phyloP scores from a whole-genome alignment of 208 protist species.

The Wallacemonas collosoma region DNA sequence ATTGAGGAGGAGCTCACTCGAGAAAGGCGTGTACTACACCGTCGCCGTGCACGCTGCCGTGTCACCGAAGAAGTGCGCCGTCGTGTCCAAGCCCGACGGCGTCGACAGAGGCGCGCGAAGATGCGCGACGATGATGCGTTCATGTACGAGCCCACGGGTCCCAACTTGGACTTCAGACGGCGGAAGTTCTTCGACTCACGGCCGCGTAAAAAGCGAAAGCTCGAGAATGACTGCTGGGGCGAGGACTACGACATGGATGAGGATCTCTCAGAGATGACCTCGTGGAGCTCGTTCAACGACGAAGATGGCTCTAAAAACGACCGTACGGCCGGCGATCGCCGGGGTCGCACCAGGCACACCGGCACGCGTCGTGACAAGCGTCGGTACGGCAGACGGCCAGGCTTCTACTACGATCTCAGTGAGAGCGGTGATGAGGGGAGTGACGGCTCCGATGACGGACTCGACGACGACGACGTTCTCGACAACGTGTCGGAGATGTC shows the following conservation, averaged over 20 bases:
- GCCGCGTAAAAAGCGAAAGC: slow-evolving; percentile 33
- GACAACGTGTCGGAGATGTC: slow-evolving; percentile 19
- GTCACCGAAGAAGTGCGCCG: slow-evolving; percentile 1
- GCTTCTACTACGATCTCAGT: slow-evolving; percentile 21
- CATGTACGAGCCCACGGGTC: slow-evolving; percentile 25
- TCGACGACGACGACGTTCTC: slow-evolving; percentile 17
- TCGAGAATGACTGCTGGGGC: slow-evolving; percentile 28
- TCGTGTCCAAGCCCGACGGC: neutral
- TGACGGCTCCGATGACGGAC: slow-evolving; percentile 1
- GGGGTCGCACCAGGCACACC: slow-evolving; percentile 19
- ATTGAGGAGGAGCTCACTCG: slow-evolving; percentile 61
- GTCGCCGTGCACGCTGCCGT: slow-evolving; percentile 30
- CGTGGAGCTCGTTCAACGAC: slow-evolving; percentile 41
- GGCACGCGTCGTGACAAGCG: slow-evolving; percentile 25
- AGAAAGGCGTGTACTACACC: slow-evolving; percentile 33
- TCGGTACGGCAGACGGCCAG: slow-evolving; percentile 12
- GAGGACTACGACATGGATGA: slow-evolving; percentile 25
- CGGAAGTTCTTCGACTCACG: slow-evolving; percentile 30
- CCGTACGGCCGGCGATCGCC: slow-evolving; percentile 23
- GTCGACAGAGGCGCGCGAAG: neutral
- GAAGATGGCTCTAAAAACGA: slow-evolving; percentile 18
- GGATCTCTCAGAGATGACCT: slow-evolving; percentile 31
- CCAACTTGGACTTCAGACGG: slow-evolving; percentile 13
- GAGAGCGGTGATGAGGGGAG: neutral
- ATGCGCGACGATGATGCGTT: slow-evolving; percentile 10